Percentiles rank a stretch among this genome's conserved stretches.
Conservation (phyloP, 495 filamentous ascomycete genomes). For the Achaetomiella virescens region DNA sequence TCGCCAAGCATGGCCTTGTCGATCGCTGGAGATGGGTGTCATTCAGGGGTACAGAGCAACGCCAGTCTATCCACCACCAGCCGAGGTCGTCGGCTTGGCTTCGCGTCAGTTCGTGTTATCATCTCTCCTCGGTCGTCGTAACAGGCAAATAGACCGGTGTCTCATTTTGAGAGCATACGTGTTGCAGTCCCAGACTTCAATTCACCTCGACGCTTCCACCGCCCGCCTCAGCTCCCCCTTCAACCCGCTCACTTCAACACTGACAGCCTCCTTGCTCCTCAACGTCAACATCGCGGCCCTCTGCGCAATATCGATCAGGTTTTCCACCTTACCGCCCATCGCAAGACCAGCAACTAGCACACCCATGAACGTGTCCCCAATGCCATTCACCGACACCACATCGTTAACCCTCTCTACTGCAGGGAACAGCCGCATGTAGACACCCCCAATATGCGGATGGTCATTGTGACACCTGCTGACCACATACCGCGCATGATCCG, state of each 20-base stretch:
- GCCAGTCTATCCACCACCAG: not conserved
- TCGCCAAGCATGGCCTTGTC: not conserved
- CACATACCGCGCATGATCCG: conserved; percentile 59
- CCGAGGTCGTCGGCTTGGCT: not conserved
- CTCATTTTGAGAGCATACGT: not conserved
- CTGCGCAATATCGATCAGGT: conserved; percentile 57
- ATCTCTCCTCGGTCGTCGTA: too few relatives aligned
- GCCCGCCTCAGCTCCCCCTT: conserved; percentile 27
- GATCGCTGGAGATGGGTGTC: not conserved
- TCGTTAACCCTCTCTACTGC: conserved; percentile 60
- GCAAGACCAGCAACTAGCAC: conserved; percentile 64
- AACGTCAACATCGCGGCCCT: conserved; percentile 70
- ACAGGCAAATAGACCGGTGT: too few relatives aligned
- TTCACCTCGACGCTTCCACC: conserved; percentile 11
- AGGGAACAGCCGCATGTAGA: conserved; percentile 79
- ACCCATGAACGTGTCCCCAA: conserved; percentile 88
- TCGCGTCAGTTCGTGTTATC: too few relatives aligned
- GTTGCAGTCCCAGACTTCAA: not conserved
- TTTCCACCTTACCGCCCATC: conserved; percentile 42
- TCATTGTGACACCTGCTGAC: conserved; percentile 51
- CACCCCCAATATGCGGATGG: conserved; percentile 58
- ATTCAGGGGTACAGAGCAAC: not conserved
- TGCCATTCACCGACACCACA: conserved; percentile 86
- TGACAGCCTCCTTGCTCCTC: conserved; percentile 66
- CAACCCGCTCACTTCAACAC: conserved; percentile 34